Base-by-base conservation (phyloP, 768 basidiomycete species). In the Hydnomerulius pinastri region DNA sequence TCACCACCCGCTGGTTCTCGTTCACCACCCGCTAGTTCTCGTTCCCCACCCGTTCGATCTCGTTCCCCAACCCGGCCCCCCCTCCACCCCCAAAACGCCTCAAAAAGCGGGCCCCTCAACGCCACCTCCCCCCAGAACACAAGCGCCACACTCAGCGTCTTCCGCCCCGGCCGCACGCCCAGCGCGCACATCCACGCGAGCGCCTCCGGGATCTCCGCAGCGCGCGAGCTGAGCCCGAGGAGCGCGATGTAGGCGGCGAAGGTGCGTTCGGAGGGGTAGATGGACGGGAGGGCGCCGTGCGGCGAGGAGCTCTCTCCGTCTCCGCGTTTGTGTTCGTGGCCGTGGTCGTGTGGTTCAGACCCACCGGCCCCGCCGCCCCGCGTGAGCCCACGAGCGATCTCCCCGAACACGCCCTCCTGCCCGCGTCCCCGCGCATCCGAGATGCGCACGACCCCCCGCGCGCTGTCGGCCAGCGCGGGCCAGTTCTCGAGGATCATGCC, bases 111-210 rank as follows among this genome's bases (percentile, higher is more conserved):
- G 11, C 81, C 78, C 37, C 80, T 77, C 46, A 82, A 66, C 54
- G 81, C 80, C 25, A 87, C 81, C 61, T 92, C 89, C 6, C 76
- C 77, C 82, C 89, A 91, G 51, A 87, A 79, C 38, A 83, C 80
- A 43, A 93, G 61, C 18, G 82, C 81, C 0, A 82, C 61, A 2
- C 82, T 77, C 11, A 93, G 66, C 13, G 86, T 85, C 33, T 73
- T 67, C 23, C 60, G 65, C n/a, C 73, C 71, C 1, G 90, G 89
- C 36, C 43, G 32, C 10, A 92, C 68, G 0, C 65, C 65, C 32
- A 90, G 57, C 13, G 71, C 73, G 6, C 77, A 76, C 89, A 90
- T 91, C 89, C 92, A 92, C 17, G 79, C 81, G 1, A 93, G 65
- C 11, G 74, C 73, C 11, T 79, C 73, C 0, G 90, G 85, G 24